A percentile compares a stretch with the other conserved stretches of the same genome.
Conservation (phyloP, 345 rosid genomes). For the Rhodamnia argentea region DNA sequence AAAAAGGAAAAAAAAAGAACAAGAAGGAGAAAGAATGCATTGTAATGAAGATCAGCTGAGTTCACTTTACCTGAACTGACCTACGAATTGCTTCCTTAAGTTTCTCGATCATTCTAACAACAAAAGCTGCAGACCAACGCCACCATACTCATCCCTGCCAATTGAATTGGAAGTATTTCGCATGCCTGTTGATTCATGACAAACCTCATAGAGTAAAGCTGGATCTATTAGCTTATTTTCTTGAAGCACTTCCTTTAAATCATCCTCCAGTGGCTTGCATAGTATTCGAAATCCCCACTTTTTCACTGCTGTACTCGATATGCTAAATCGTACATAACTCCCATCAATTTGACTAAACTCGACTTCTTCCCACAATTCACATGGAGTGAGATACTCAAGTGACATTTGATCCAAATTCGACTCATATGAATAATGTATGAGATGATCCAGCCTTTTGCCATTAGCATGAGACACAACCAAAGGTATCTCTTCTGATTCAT, state of each 20-base stretch:
- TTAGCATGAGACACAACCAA: neutral
- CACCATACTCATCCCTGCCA: neutral
- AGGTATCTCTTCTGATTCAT: neutral
- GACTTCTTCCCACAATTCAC: accelerated
- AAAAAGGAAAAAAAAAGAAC: neutral
- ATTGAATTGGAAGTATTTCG: neutral
- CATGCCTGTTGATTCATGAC: neutral
- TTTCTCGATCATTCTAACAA: neutral
- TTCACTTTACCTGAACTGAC: neutral
- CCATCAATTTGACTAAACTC: neutral
- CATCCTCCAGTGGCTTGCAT: neutral
- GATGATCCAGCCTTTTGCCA: neutral
- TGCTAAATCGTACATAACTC: neutral
- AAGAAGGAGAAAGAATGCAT: neutral
- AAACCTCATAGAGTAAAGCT: neutral
- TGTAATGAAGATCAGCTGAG: neutral
- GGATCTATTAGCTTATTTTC: neutral
- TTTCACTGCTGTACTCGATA: neutral
- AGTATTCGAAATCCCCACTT: neutral
- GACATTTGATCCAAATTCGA: neutral
- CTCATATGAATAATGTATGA: no score
- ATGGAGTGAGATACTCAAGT: neutral
- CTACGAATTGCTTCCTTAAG: neutral
- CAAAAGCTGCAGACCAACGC: neutral
- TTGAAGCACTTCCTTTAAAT: neutral